Evolutionary conservation across 352 stramenopile species (phyloP).

Genomic region (Pythium dissimile): DNA sequence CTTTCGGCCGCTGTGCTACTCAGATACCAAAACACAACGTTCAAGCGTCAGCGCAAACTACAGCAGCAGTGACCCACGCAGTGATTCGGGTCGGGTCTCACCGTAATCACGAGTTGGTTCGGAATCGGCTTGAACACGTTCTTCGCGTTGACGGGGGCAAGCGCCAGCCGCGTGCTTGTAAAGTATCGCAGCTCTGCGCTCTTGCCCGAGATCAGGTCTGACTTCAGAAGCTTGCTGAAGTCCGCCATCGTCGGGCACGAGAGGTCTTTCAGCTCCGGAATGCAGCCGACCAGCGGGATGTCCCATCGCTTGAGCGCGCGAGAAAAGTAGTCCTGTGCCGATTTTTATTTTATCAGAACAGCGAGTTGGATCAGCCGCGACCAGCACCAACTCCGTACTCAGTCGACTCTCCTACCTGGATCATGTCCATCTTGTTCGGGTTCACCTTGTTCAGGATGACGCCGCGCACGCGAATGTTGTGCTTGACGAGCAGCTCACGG

Average conservation of each 20-base stretch:
- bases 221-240: slow-evolving; percentile 84
- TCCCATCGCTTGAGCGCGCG: slow-evolving; percentile 89
- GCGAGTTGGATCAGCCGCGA: no score
- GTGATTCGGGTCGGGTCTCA: slow-evolving; percentile 15
- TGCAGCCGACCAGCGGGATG: slow-evolving; percentile 83
- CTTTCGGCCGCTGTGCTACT: slow-evolving; percentile 72
- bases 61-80: background rate
- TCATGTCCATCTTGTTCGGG: slow-evolving; percentile 88
- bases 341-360: background rate
- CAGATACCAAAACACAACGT: background rate
- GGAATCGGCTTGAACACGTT: slow-evolving; percentile 85
- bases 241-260: slow-evolving; percentile 84
- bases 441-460: slow-evolving; percentile 90
- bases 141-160: slow-evolving; percentile 68
- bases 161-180: slow-evolving; percentile 73
- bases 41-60: no score
- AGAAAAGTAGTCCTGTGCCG: slow-evolving; percentile 78
- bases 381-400: no score
- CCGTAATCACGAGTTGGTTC: slow-evolving; percentile 85
- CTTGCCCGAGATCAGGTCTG: slow-evolving; percentile 72
- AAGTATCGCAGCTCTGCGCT: slow-evolving; percentile 81
- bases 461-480: slow-evolving; percentile 69
- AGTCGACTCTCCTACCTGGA: slow-evolving; percentile 47
- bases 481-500: slow-evolving; percentile 74
- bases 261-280: slow-evolving; percentile 81